Base-by-base conservation (phyloP, 768 basidiomycete genomes). In the Mycena indigotica region DNA sequence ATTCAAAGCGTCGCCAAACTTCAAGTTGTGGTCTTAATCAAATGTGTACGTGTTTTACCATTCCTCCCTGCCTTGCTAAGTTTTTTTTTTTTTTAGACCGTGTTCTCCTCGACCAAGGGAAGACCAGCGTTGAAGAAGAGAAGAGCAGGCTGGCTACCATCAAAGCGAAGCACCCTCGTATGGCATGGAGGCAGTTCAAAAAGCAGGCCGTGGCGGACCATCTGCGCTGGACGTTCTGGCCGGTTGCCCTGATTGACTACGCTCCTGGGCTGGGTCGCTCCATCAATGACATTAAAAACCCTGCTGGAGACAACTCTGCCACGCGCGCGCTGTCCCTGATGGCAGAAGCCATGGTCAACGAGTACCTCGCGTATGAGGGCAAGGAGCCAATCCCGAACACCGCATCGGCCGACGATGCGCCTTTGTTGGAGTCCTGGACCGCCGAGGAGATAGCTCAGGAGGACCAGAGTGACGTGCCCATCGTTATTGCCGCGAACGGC, bases 401-500 rank as follows among this genome's bases (percentile, higher is more conserved):
- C 32, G 8, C 17, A 8, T 8, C 17, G 32, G 8, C 32, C 10
- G 10, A 8, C 10, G 17, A 35, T 8, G 32, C 32, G 32, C 32
- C 32, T 8, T 35, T 8, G 10, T 8, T 35, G 32, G 32, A 35
- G 32, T 35, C 32, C 10, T 35, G 32, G 32, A 35, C 32, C 32
- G 32, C 32, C 8, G 32, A 8, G 8, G 32, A 35, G 17, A 35
- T 35, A 17, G 32, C 32, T 17, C 32, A 8, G 10, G 32, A 35
- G 8, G 32, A 35, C 17, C 32, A 8, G 17, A 35, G 32, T 17
- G 32, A 35, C 8, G 32, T 35, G 32, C 32, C 32, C 32, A 12
- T 67, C 72, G 4, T 53, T 40, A 19, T 24, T 56, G n/a, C 16
- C n/a, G 38, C 52, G 35, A 19, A 12, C 15, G 41, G 41, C 15